Base-by-base conservation (phyloP, 2,329 filamentous ascomycete species). In the Colletotrichum zoysiae region DNA sequence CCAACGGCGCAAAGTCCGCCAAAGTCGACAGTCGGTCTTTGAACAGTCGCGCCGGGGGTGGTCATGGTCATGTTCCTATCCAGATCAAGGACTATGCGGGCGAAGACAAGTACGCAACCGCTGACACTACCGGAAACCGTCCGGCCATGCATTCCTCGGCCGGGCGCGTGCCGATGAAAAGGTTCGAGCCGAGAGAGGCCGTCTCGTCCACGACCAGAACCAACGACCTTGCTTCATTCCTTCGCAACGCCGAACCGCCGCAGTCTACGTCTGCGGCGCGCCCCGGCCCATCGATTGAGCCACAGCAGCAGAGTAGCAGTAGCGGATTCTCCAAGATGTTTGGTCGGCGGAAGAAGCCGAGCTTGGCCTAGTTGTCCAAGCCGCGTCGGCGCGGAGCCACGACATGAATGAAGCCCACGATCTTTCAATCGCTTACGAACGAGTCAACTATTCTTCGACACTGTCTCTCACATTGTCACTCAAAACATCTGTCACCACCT, bases 141-240 rank as follows among this genome's bases (percentile, higher is more conserved):
- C 38, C 64, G 33, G 48, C 46, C 9, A 72, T 55, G 59, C 51
- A 62, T 48, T 77, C 82, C 2, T 79, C 78, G 26, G 78, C 79
- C 33, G 78, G 80, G 30, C 84, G 86, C 35, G 84, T 86, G 14
- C 83, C 85, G 1, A 88, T 87, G 85, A 91, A 87, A 81, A 87
- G 81, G 76, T 91, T 87, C 76, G 87, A 89, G 78, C 85, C 88
- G 3, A 84, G 88, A 57, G 88, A 90, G 5, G 81, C 87, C 3
- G 81, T 83, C 46, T 78, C 79, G n/a, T 75, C 79, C 4, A 80
- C 79, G 8, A 81, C 81, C n/a, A 81, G 82, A 57, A 94, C 91
- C 2, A 87, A 88, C 23, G 92, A 94, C 62, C 81, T 95, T 56
- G 92, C 93, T 0, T 89, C 90, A 63, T 95, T 95, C 79, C 82